Evolutionary conservation across 23 red algal species (phyloP).

Genomic region (Pyropia yezoensis): DNA sequence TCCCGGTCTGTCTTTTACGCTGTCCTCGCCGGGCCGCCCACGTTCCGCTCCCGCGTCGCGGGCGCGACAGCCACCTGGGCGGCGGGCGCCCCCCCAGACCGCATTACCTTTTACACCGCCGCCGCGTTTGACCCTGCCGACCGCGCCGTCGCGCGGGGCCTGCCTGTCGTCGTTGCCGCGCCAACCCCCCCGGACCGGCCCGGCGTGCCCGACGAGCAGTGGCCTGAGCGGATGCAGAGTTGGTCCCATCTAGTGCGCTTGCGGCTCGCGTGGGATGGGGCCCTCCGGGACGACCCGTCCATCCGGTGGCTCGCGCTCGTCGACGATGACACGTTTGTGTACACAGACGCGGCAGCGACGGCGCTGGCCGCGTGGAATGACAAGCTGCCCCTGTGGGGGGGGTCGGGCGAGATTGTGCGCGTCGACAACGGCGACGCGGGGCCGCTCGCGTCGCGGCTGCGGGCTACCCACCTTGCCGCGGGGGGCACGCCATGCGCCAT

Average conservation of each 20-base stretch:
- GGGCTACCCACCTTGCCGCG: slow-evolving; percentile 12
- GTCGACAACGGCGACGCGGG: slow-evolving; percentile 89
- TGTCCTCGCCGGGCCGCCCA: slow-evolving; percentile 56
- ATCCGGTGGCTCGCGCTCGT: slow-evolving; percentile 84
- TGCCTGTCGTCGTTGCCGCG: slow-evolving; percentile 25
- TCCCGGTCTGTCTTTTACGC: slow-evolving; percentile 38
- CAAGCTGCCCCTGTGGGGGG: slow-evolving; percentile 52
- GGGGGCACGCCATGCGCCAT: slow-evolving; percentile 45
- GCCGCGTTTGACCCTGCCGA: slow-evolving; percentile 13
- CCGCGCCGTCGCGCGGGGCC: slow-evolving; percentile 21
- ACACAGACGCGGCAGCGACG: slow-evolving; percentile 28
- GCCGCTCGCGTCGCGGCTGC: slow-evolving; percentile 34
- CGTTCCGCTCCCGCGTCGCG: slow-evolving; percentile 38
- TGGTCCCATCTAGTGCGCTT: slow-evolving; percentile 73
- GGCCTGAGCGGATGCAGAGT: slow-evolving; percentile 49
- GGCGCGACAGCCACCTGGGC: slow-evolving; percentile 50
- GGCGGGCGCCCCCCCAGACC: slow-evolving; percentile 35
- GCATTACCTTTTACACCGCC: slow-evolving; percentile 51
- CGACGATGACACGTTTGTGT: slow-evolving; percentile 88
- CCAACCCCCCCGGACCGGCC: slow-evolving; percentile 24
- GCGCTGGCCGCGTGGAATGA: slow-evolving; percentile 31
- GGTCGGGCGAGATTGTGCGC: slow-evolving; percentile 66
- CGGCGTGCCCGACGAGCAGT: slow-evolving; percentile 9
- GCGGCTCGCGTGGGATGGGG: slow-evolving; percentile 51
- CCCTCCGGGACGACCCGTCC: slow-evolving; percentile 29